Evolutionary conservation across 2,329 filamentous ascomycete species (phyloP).

Genomic region (Pestalotiopsis sp.): DNA sequence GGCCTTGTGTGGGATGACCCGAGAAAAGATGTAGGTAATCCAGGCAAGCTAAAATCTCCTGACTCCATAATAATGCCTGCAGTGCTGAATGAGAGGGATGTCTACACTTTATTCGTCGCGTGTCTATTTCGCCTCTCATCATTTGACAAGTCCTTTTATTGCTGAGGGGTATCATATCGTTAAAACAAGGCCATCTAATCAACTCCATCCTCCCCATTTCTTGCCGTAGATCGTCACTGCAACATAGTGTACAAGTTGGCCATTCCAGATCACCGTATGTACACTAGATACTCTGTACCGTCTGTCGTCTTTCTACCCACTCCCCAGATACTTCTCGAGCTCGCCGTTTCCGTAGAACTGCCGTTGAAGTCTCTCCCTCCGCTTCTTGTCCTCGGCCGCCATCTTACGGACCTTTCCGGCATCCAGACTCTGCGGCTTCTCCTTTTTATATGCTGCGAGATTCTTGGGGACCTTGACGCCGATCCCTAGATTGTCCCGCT

Average conservation of each 20-base stretch:
- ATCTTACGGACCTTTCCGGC: slow-evolving; percentile 71
- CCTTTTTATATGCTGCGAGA: slow-evolving; percentile 40
- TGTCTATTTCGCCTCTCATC: background rate
- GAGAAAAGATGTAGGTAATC: background rate
- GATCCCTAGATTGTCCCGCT: slow-evolving; percentile 76
- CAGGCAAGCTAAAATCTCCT: background rate
- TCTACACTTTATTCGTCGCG: background rate
- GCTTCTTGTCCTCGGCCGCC: slow-evolving; percentile 64
- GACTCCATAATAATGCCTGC: background rate
- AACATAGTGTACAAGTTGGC: background rate
- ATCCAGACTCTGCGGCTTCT: slow-evolving; percentile 57
- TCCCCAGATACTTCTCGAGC: slow-evolving; percentile 72
- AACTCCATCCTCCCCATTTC: background rate
- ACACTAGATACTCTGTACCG: background rate
- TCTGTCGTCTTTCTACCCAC: slow-evolving; percentile 17
- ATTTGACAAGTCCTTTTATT: background rate
- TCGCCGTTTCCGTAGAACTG: slow-evolving; percentile 79
- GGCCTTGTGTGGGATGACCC: background rate
- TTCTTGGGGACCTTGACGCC: slow-evolving; percentile 55
- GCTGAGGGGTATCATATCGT: background rate
- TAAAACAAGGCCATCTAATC: background rate
- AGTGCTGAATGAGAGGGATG: background rate
- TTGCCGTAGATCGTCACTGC: background rate
- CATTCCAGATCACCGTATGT: background rate
- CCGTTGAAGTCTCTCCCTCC: slow-evolving; percentile 64